Base-by-base conservation (phyloP, 1,139 yeast species). In the Sugiyamaella neomexicana region DNA sequence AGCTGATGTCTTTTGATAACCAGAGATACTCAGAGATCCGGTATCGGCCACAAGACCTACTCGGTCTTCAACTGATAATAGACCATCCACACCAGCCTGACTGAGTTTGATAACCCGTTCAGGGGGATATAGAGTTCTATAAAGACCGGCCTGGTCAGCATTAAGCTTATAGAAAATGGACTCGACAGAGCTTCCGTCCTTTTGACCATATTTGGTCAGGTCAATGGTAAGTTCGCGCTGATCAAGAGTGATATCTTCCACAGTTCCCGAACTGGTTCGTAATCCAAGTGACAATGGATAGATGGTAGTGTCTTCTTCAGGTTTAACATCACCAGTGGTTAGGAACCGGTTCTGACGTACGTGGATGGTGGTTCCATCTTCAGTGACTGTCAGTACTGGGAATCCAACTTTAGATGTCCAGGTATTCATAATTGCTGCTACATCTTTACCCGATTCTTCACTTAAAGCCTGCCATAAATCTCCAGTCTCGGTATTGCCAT, bases 371-470 rank as follows among this genome's bases (percentile, higher is more conserved):
- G 69, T 72, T 36, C 71, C 58, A 13, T 59, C 75, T 65, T 80
- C 83, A 43, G 73, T 68, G 31, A 87, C 93, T 52, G 82, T 75
- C 48, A 89, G 75, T 15, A 89, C 78, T n/a, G 97, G 97, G 75
- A 78, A 89, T 5, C 97, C 97, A 58, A 87, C 83, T 68, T 83
- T 81, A 61, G 82, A 80, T 55, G 93, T 88, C 97, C 97, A 89
- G 52, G 81, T 76, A 61, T 82, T 80, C 95, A 89, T 89, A 62
- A 85, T 82, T 57, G 75, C 69, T 60, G 78, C 79, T 53, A 89
- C 86, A 57, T 89, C 89, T 67, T 85, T 80, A 42, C 91, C 91
- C 29, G 89, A 80, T 23, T 82, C 91, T 54, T 82, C 85, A 39
- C 85, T 75, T 53, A 89, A 75, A 15, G 95, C 85, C 54, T 75